Conservation (phyloP, 2,329 filamentous ascomycete genomes). For the Myotisia sp. region DNA sequence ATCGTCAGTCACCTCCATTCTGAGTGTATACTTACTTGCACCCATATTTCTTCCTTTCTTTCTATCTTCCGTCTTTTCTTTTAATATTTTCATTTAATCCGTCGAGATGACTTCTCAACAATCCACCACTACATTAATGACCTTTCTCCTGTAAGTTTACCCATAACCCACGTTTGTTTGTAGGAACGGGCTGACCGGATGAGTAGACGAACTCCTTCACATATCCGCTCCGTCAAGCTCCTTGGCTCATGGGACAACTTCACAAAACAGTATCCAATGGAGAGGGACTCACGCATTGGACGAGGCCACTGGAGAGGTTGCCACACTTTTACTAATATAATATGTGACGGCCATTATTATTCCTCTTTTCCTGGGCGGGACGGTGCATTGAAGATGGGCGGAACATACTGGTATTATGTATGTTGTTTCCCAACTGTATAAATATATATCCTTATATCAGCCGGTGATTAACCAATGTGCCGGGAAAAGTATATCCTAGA, state of each 20-base stretch:
- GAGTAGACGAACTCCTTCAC: constrained; percentile 24
- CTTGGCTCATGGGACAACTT: constrained; percentile 97
- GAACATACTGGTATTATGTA: constrained; percentile 93
- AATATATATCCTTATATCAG: neutral
- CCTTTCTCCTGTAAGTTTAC: constrained; percentile 19
- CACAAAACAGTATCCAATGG: constrained; percentile 60
- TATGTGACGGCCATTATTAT: constrained; percentile 56
- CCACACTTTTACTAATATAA: constrained; percentile 72
- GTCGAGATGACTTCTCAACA: constrained; percentile 13
- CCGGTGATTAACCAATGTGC: constrained; percentile 1
- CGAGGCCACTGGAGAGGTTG: constrained; percentile 73
- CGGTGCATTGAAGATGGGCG: constrained; percentile 80
- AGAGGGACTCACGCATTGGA: constrained; percentile 61
- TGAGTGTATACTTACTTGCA: no score
- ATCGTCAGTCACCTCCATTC: no score
- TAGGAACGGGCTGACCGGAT: constrained; percentile 12
- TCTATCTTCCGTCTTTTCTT: neutral
- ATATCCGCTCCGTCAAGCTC: constrained; percentile 52
- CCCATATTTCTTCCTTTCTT: neutral
- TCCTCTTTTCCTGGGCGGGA: constrained; percentile 44
- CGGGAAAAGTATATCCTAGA: constrained; percentile 67
- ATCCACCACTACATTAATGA: constrained; percentile 19
- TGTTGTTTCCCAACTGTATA: constrained; percentile 24
- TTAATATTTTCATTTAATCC: neutral
- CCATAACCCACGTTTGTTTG: neutral